A percentile compares a stretch with the other conserved stretches of the same genome.
Conservation (phyloP, 1,284 basidiomycete species). For the Cryptococcus sp. region DNA sequence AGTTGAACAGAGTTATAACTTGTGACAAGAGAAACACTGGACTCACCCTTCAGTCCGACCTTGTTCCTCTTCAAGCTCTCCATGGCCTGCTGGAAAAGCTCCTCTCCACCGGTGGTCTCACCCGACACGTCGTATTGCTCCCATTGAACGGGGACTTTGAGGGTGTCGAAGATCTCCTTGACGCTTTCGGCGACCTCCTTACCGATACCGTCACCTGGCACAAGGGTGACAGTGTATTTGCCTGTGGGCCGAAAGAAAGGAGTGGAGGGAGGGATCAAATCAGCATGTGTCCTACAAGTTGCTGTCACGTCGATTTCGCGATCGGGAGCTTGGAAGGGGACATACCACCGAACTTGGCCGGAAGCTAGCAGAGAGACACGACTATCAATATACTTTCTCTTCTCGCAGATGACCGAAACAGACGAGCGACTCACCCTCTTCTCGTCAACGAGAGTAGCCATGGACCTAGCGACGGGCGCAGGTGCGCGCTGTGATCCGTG, state of each 20-base stretch:
- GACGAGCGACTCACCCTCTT: constrained; percentile 40
- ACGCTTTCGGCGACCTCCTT: constrained; percentile 97
- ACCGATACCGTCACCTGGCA: constrained; percentile 96
- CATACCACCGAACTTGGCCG: constrained; percentile 93
- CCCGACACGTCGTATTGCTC: constrained; percentile 98
- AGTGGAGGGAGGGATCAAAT: neutral
- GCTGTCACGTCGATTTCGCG: constrained; percentile 10
- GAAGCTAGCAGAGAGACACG: constrained; percentile 59
- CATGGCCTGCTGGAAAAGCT: constrained; percentile 96
- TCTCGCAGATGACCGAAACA: constrained; percentile 1
- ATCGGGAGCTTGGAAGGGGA: constrained; percentile 46
- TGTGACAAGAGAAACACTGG: too few species aligned
- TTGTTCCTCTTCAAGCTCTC: constrained; percentile 94
- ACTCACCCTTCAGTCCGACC: constrained; percentile 93
- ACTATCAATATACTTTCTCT: constrained; percentile 9
- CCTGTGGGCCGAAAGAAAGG: constrained; percentile 21
- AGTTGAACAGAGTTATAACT: too few species aligned
- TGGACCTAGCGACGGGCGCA: constrained; percentile 35
- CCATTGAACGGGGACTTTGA: constrained; percentile 99
- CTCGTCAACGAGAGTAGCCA: constrained; percentile 48
- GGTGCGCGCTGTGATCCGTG: too few species aligned
- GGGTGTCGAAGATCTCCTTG: constrained; percentile 96
- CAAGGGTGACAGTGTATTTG: constrained; percentile 73
- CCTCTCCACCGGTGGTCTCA: constrained; percentile 90
- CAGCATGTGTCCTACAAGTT: neutral